Evolutionary conservation across 495 filamentous ascomycete genomes (phyloP), one percentile per base, ranked within the genome.

Genomic region (Penicillium maclennaniae): DNA sequence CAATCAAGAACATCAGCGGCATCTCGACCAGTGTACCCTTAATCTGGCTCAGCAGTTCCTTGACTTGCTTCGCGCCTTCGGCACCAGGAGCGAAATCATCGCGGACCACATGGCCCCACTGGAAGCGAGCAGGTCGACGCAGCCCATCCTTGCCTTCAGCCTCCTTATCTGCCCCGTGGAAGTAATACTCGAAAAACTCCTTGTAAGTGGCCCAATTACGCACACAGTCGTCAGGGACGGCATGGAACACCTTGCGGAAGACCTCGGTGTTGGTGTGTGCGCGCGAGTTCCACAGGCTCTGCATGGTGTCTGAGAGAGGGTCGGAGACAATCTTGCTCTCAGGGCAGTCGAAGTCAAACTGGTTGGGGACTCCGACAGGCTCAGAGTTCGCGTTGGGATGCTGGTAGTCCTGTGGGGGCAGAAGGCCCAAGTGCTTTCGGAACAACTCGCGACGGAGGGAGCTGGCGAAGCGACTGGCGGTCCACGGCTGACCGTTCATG

Each of bases 11-110:
- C 56, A 88, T 76, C 60, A 97, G 72, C 45, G 92, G 90, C 92
- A 96, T 96, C 76, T 96, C 87, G 20, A 96, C 91, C 40, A 96
- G 63, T 14, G 82, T 89, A 0, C 92, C 92, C 57, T 84, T 84
- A 14, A 96, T 78, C 45, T 79, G 77, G 49, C 80, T 82, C 50
- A 97, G 70, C 69, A 84, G 75, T 31, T 89, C 89, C 77, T 97
- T 97, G 37, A 97, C 78, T 75, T 93, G 87, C 31, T 63, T 65
- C 21, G 83, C 71, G 16, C 71, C 92, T 74, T 81, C 69, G 1
- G 72, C 68, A 5, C 84, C 85, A 59, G 60, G 79, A 50, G 80
- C 65, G 57, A 96, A 96, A 60, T 95, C 85, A 44, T 87, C 85
- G 26, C 72, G 76, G 9, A 96, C 90, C 1, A 95, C 89, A 71